These are phyloP conservation scores for Mortierella sp. DNA, from an alignment of 371 early-diverging fungal genomes.

Conservation along the genomic window DNA sequence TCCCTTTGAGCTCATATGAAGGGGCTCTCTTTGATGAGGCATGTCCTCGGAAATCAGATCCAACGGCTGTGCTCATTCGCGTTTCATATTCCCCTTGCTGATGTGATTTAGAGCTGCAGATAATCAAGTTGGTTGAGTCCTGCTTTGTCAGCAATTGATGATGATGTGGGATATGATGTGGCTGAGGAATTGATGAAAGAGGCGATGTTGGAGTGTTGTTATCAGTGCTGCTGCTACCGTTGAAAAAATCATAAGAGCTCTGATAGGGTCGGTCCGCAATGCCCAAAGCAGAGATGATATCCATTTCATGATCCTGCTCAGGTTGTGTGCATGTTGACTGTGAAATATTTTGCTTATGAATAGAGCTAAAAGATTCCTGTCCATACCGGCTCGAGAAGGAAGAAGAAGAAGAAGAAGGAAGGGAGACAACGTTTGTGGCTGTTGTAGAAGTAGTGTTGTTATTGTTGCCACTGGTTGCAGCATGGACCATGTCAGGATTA, in stretches of 20 bases:
- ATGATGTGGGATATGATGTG: not conserved
- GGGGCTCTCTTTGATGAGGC: slow-evolving; percentile 5
- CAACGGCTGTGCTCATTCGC: slow-evolving; percentile 11
- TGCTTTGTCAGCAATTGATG: slow-evolving; percentile 13
- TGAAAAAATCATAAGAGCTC: slow-evolving; percentile 31
- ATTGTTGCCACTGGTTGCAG: not conserved
- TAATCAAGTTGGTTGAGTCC: slow-evolving; percentile 4
- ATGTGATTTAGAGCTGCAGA: slow-evolving; percentile 11
- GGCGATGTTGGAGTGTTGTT: not conserved
- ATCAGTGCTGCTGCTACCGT: not conserved
- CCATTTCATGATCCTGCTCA: slow-evolving; percentile 41
- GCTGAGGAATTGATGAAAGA: not conserved
- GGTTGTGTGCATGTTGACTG: slow-evolving; percentile 20
- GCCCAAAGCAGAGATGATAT: slow-evolving; percentile 39
- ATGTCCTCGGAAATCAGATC: slow-evolving; percentile 6
- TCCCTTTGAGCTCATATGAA: slow-evolving; percentile 22
- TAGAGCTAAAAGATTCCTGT: slow-evolving; percentile 8
- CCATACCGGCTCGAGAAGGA: slow-evolving; percentile 10
- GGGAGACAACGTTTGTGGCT: not conserved
- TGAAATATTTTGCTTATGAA: slow-evolving; percentile 14
- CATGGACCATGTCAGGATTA: slow-evolving; percentile 28
- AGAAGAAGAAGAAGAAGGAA: not conserved
- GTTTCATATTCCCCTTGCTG: slow-evolving; percentile 31
- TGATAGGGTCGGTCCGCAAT: slow-evolving; percentile 33
- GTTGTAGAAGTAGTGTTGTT: not conserved